Conservation (phyloP, 352 stramenopile genomes). For the Phytopythium vexans region DNA sequence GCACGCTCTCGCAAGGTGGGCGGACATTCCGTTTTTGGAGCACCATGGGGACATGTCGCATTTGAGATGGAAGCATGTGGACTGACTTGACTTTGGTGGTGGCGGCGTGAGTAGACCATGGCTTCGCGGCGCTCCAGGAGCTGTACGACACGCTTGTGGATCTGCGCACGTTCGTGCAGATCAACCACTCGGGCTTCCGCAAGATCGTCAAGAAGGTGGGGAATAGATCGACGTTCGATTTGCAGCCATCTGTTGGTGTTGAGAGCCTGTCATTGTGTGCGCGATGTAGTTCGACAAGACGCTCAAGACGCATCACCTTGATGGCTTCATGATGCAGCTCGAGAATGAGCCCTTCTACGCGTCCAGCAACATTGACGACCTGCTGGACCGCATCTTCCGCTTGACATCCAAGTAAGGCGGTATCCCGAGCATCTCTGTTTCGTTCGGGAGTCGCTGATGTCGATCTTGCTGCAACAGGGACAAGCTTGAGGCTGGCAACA, state of each 20-base stretch:
- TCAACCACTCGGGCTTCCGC: slow-evolving; percentile 91
- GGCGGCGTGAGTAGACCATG: slow-evolving; percentile 35
- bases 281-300: slow-evolving; percentile 88
- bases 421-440: too few relatives aligned
- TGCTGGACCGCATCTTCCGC: slow-evolving; percentile 76
- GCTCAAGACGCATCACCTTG: slow-evolving; percentile 58
- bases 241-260: not conserved
- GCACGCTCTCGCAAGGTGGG: slow-evolving; percentile 60
- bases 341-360: slow-evolving; percentile 76
- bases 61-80: slow-evolving; percentile 1
- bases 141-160: slow-evolving; percentile 90
- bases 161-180: slow-evolving; percentile 87
- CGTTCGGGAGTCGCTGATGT: too few relatives aligned
- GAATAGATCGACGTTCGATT: not conserved
- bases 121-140: slow-evolving; percentile 82
- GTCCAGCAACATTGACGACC: slow-evolving; percentile 69
- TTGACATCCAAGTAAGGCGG: slow-evolving; percentile 70
- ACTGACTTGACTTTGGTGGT: slow-evolving; percentile 6
- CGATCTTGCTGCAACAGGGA: slow-evolving; percentile 29
- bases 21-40: not conserved
- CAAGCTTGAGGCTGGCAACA: slow-evolving; percentile 86
- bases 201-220: slow-evolving; percentile 93
- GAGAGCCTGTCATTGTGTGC: not conserved
- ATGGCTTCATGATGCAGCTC: slow-evolving; percentile 81
- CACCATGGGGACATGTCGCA: not conserved